Evolutionary conservation across 441 rosid genomes (phyloP).

Genomic region (Daphne laureola): DNA sequence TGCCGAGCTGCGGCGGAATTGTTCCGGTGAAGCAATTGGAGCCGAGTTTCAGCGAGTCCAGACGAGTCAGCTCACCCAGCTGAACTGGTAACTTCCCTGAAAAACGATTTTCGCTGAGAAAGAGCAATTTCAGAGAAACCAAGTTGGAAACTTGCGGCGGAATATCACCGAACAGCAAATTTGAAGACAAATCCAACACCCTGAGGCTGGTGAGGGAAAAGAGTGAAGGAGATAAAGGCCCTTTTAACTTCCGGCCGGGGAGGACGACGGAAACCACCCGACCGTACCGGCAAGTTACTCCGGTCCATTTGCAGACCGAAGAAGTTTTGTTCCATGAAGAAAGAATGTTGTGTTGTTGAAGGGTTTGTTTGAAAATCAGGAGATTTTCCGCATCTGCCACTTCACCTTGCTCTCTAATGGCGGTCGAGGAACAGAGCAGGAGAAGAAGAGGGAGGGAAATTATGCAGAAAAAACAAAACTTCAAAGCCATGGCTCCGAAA

Average conservation of each 20-base stretch:
- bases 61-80: conserved; percentile 31
- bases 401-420: conserved; percentile 13
- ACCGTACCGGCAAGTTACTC: conserved; percentile 48
- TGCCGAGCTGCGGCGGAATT: conserved; percentile 48
- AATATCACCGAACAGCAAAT: conserved; percentile 40
- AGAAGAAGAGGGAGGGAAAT: conserved; percentile 16
- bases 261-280: conserved; percentile 43
- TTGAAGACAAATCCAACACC: conserved; percentile 53
- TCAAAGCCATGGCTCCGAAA: conserved; percentile 21
- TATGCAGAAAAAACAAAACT: conserved; percentile 11
- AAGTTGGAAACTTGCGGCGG: conserved; percentile 27
- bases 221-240: conserved; percentile 41
- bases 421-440: conserved; percentile 9
- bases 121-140: conserved; percentile 25
- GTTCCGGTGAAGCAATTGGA: conserved; percentile 39
- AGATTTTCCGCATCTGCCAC: conserved; percentile 34
- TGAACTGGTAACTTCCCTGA: conserved; percentile 36
- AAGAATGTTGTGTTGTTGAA: conserved; percentile 32
- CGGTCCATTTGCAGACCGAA: conserved; percentile 58
- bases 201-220: conserved; percentile 43
- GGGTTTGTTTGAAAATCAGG: conserved; percentile 39
- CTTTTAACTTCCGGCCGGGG: conserved; percentile 30
- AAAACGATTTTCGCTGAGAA: conserved; percentile 26
- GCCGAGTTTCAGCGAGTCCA: conserved; percentile 41
- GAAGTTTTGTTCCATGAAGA: conserved; percentile 52